Evolutionary conservation across 129 eudicot species (phyloP), one percentile per base, ranked within the genome.

Genomic region (carrot (Daucus carota)): DNA sequence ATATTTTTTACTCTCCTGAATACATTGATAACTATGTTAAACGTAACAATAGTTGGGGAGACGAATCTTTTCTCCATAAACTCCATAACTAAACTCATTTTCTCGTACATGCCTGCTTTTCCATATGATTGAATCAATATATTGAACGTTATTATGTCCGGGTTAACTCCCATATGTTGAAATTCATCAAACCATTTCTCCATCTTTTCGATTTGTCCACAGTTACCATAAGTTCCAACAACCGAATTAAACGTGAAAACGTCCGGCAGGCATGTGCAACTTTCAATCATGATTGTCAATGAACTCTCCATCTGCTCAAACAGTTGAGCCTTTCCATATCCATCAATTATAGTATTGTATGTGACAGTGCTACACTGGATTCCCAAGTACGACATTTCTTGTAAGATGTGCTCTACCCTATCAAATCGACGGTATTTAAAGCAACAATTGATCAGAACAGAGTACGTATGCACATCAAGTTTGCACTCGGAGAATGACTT

Each of bases 141-240:
- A 73, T 94, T 94, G 74, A 76, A 94, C 31, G 99, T 94, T 88
- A 85, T 80, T 62, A 88, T 84, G 46, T 82, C 92, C 0, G 97
- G 97, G 36, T 72, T 74, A 76, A 94, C 73, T 65, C 96, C 96
- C 97, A 94, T 94, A 50, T 79, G 48, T 71, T 87, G 93, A 85
- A 94, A 94, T 78, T 94, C 97, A 41, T 91, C 89, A 77, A 87
- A 94, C 96, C 93, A 89, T 67, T 83, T 94, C 85, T 94, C 97
- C 98, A 94, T 94, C 80, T 91, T 78, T 54, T 75, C 78, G 81
- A 91, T 86, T 84, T 84, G 76, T 42, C 90, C 86, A 60, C 54
- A 80, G 63, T 85, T 85, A 40, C 98, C 98, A 73, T 91, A 94
- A 33, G 97, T 93, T 66, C 92, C 90, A 66, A 91, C 70, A 7